Percentiles rank a stretch among this genome's conserved stretches.
Conservation (phyloP, 1,284 basidiomycete species). For the Mrakiaceae sp. region DNA sequence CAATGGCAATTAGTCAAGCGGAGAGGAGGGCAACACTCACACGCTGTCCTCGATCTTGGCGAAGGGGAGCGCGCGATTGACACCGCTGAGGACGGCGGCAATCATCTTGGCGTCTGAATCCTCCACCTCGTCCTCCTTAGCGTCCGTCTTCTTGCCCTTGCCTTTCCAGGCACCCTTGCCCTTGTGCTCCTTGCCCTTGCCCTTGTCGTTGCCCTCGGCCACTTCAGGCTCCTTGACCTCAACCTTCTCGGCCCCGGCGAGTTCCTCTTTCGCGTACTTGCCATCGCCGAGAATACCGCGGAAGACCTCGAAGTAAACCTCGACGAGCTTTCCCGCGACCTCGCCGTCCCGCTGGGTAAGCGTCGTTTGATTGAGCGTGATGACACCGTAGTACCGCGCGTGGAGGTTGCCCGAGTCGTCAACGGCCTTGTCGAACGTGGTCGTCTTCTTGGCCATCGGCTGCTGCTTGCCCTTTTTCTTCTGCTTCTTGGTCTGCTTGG, state of each 20-base stretch:
- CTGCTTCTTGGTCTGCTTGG: conserved; percentile 24
- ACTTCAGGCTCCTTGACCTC: conserved; percentile 29
- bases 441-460: conserved; percentile 24
- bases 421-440: conserved; percentile 30
- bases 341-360: conserved; percentile 59
- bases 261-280: conserved; percentile 26
- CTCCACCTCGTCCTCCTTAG: conserved; percentile 50
- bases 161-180: conserved; percentile 27
- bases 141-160: conserved; percentile 29
- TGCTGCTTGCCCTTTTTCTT: conserved; percentile 27
- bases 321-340: conserved; percentile 72
- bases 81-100: conserved; percentile 83
- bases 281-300: conserved; percentile 63
- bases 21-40: conserved; percentile 42
- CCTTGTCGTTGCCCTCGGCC: conserved; percentile 32
- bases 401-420: conserved; percentile 46
- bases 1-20: neutral
- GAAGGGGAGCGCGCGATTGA: conserved; percentile 91
- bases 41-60: conserved; percentile 56
- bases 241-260: conserved; percentile 32
- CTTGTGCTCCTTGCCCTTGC: conserved; percentile 36
- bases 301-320: conserved; percentile 94
- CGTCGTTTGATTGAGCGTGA: conserved; percentile 90
- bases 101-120: conserved; percentile 73
- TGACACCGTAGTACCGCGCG: conserved; percentile 77